Percentiles rank a stretch among this genome's conserved stretches.
Evolutionary conservation across 2,329 filamentous ascomycete species (phyloP).

Genomic region (Colletotrichum salicis): DNA sequence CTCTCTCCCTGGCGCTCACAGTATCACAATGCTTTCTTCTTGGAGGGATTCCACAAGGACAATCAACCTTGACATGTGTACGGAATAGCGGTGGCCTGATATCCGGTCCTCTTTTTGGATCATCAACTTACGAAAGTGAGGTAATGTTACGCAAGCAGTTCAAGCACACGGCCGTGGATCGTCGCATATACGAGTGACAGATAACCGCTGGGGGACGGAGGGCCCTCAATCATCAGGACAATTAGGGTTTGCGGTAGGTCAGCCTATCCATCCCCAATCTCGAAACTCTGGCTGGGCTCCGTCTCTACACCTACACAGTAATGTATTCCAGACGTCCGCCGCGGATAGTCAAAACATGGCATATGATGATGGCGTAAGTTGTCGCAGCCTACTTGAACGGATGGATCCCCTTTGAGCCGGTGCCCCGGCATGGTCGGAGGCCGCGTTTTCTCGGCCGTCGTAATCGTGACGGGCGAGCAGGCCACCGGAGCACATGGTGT

Average conservation of each 20-base stretch:
- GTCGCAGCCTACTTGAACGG: background rate
- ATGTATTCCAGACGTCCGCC: constrained; percentile 13
- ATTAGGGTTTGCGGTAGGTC: background rate
- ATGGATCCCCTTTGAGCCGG: background rate
- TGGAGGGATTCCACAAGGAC: constrained; percentile 6
- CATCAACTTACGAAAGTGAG: background rate
- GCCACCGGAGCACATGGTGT: background rate
- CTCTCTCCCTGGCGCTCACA: background rate
- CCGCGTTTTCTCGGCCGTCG: background rate
- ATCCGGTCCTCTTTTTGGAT: background rate
- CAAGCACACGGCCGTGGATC: background rate
- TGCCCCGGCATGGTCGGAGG: constrained; percentile 11
- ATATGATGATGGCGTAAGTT: background rate
- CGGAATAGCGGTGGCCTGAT: background rate
- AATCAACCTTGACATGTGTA: background rate
- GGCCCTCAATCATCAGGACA: background rate
- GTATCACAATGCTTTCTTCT: background rate
- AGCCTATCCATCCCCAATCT: background rate
- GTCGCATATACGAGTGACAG: constrained; percentile 10
- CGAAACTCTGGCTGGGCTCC: background rate
- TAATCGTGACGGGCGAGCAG: background rate
- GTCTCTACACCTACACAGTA: background rate
- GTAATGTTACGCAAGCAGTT: background rate
- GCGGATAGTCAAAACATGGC: background rate
- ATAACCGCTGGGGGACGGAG: background rate